These are phyloP conservation scores for Penicillium arizonense DNA, from an alignment of 495 filamentous ascomycete species.

Conservation along the genomic window DNA sequence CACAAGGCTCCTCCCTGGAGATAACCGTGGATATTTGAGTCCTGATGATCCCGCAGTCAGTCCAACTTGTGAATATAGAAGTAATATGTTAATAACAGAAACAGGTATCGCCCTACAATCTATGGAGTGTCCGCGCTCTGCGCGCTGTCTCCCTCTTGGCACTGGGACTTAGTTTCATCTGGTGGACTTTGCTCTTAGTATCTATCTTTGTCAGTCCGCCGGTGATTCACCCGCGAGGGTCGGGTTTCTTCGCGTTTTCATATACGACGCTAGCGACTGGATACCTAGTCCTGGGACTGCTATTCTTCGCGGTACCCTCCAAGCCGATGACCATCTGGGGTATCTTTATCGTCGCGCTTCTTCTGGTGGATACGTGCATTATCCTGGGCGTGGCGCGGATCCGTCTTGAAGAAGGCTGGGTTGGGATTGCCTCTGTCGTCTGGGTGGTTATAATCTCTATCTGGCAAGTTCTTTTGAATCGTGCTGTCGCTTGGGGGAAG, in stretches of 20 bases:
- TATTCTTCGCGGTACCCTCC: slow-evolving; percentile 86
- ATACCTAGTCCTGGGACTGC: slow-evolving; percentile 69
- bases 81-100: not conserved
- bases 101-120: slow-evolving; percentile 91
- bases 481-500: slow-evolving; percentile 88
- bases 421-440: slow-evolving; percentile 78
- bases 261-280: slow-evolving; percentile 72
- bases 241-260: slow-evolving; percentile 84
- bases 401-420: slow-evolving; percentile 83
- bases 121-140: slow-evolving; percentile 80
- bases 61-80: not conserved
- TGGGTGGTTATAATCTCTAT: slow-evolving; percentile 67
- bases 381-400: slow-evolving; percentile 70
- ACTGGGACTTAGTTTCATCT: slow-evolving; percentile 71
- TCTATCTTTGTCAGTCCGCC: slow-evolving; percentile 87
- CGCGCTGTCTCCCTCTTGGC: slow-evolving; percentile 73
- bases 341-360: slow-evolving; percentile 62
- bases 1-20: slow-evolving; percentile 67
- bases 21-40: slow-evolving; percentile 64
- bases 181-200: slow-evolving; percentile 87
- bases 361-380: slow-evolving; percentile 76
- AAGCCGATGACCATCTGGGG: slow-evolving; percentile 69
- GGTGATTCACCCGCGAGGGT: slow-evolving; percentile 78
- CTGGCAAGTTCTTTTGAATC: slow-evolving; percentile 61
- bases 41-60: slow-evolving; percentile 94